A percentile compares a stretch with the other conserved stretches of the same genome.
Evolutionary conservation across 78 protist species (phyloP).

Genomic region (Salpingoeca rosetta): DNA sequence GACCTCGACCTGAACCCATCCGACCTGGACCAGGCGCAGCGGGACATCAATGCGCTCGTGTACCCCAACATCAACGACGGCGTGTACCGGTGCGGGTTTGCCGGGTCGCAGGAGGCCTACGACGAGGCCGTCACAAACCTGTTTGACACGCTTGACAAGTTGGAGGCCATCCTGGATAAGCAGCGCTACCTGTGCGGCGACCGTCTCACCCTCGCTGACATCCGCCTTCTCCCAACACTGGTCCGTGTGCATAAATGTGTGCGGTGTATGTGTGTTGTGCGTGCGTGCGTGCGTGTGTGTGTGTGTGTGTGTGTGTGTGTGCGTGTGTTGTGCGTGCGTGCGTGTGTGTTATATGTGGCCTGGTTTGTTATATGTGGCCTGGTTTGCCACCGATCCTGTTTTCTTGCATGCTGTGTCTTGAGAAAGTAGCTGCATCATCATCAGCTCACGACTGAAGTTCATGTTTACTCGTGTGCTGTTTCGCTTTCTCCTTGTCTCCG

Average conservation of each 20-base stretch:
- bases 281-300: too few relatives aligned
- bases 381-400: too few relatives aligned
- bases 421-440: too few relatives aligned
- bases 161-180: constrained; percentile 46
- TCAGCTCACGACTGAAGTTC: too few relatives aligned
- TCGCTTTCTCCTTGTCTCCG: too few relatives aligned
- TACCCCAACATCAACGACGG: constrained; percentile 61
- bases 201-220: constrained; percentile 58
- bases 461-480: too few relatives aligned
- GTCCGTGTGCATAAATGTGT: constrained; percentile 75
- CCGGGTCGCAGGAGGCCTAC: constrained; percentile 51
- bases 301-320: too few relatives aligned
- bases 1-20: constrained; percentile 57
- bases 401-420: too few relatives aligned
- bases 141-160: constrained; percentile 41
- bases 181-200: constrained; percentile 40
- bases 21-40: neutral
- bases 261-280: too few relatives aligned
- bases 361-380: constrained; percentile 51
- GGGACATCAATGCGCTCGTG: constrained; percentile 27
- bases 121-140: constrained; percentile 27
- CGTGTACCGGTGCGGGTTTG: constrained; percentile 73
- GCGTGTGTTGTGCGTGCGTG: too few relatives aligned
- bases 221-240: constrained; percentile 59
- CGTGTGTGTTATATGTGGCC: too few relatives aligned